These are phyloP conservation scores for Calycina marina DNA, from an alignment of 2,329 filamentous ascomycete genomes.

Conservation along the genomic window DNA sequence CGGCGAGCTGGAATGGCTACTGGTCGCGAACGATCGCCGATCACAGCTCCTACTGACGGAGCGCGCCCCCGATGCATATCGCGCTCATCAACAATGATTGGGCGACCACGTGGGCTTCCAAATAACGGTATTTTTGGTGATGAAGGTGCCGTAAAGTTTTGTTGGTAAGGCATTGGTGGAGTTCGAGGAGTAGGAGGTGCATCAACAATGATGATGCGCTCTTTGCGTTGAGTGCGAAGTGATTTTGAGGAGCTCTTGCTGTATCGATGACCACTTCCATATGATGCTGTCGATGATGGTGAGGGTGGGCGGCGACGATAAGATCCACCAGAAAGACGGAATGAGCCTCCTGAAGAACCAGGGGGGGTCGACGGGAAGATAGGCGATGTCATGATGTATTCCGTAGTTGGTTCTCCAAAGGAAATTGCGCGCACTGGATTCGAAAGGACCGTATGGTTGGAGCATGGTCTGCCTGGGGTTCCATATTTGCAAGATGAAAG, in stretches of 20 bases:
- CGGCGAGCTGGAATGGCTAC: slow-evolving; percentile 3
- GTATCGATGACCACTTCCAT: slow-evolving; percentile 26
- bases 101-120: slow-evolving; percentile 8
- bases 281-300: slow-evolving; percentile 13
- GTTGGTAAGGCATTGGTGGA: slow-evolving; percentile 28
- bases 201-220: slow-evolving; percentile 31
- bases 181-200: slow-evolving; percentile 31
- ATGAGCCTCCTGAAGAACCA: slow-evolving; percentile 11
- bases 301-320: slow-evolving; percentile 21
- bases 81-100: slow-evolving; percentile 19
- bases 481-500: slow-evolving; percentile 27
- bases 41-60: slow-evolving; percentile 9
- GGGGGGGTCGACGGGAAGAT: slow-evolving; percentile 16
- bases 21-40: slow-evolving; percentile 8
- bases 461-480: slow-evolving; percentile 27
- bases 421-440: slow-evolving; percentile 27
- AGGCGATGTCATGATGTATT: slow-evolving; percentile 13
- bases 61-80: slow-evolving; percentile 9
- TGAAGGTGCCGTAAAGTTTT: slow-evolving; percentile 25
- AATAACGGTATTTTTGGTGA: slow-evolving; percentile 10
- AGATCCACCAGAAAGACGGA: slow-evolving; percentile 21
- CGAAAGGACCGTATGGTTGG: slow-evolving; percentile 26
- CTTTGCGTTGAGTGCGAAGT: slow-evolving; percentile 22
- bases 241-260: slow-evolving; percentile 10
- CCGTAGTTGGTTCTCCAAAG: slow-evolving; percentile 23